Base-by-base conservation (phyloP, 2,329 filamentous ascomycete species). In the Penicillium hesseltinei region DNA sequence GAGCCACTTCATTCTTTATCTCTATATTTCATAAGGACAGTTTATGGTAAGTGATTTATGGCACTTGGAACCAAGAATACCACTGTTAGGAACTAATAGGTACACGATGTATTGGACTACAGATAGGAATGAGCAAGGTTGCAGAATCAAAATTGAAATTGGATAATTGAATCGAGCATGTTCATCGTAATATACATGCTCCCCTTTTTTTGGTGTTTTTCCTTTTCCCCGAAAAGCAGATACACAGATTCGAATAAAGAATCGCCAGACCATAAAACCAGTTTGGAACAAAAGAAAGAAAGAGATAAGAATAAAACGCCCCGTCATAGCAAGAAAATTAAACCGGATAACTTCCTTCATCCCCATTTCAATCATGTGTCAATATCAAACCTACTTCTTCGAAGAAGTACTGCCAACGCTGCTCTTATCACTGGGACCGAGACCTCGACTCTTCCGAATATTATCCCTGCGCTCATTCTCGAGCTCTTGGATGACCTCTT, bases 401-500 rank as follows among this genome's bases (percentile, higher is more conserved):
- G 17, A 23, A 21, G 49, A 44, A 45, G 40, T 17, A 36, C 50
- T 52, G n/a, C 10, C 29, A 3, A 33, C 23, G 6, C 50, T 46
- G 31, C 50, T 44, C 11, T 39, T 29, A 23, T 44, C 46, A 19
- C 25, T 29, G 6, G 53, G 31, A 5, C 23, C 39, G 10, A 44
- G 39, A 11, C 45, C 53, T 38, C 2, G 19, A 17, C 39, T 29
- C 13, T 36, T 31, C 7, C 33, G 31, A 15, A 21, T 19, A 21
- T 27, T 17, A 19, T 39, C 48, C 17, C 39, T 38, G 11, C 29
- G 23, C 53, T 51, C 53, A 17, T 33, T 35, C 15, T 56, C 46
- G 3, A 56, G 47, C 10, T 56, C 53, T n/a, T 38, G 21, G 6
- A 56, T 51, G 8, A 23, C 47, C 29, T 56, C 53, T 31, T 56